These are phyloP conservation scores for Gautieria morchelliformis DNA, from an alignment of 768 basidiomycete genomes.

Conservation along the genomic window DNA sequence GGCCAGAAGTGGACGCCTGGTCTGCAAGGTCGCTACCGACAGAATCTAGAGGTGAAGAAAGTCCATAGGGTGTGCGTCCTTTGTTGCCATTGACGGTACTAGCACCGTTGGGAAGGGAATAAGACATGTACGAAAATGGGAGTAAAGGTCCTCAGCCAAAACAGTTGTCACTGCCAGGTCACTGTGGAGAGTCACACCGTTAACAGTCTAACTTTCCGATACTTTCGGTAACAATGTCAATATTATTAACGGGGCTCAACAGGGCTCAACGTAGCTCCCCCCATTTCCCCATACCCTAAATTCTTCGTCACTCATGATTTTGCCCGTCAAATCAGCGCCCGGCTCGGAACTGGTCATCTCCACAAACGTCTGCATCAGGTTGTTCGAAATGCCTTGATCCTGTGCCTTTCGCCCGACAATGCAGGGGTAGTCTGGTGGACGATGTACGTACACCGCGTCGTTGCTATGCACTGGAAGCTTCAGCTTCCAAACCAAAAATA, in stretches of 20 bases:
- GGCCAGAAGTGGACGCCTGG: not conserved
- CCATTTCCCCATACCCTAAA: not conserved
- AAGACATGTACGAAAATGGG: conserved; percentile 1
- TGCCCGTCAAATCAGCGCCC: not conserved
- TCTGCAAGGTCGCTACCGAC: not conserved
- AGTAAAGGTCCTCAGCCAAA: not conserved
- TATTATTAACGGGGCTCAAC: too few relatives aligned
- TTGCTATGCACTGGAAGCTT: not conserved
- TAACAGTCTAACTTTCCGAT: not conserved
- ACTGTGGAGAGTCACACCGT: not conserved
- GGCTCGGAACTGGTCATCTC: conserved; percentile 25
- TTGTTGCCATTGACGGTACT: conserved; percentile 6
- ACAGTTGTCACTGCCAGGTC: not conserved
- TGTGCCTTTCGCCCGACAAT: conserved; percentile 37
- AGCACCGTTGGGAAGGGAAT: conserved; percentile 1
- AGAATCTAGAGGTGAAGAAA: conserved; percentile 5
- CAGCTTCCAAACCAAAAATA: not conserved
- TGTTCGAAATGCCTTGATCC: conserved; percentile 32
- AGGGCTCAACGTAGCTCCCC: not conserved
- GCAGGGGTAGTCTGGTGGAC: conserved; percentile 41
- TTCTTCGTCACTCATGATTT: not conserved
- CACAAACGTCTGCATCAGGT: conserved; percentile 53
- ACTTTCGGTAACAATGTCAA: not conserved
- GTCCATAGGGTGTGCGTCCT: conserved; percentile 3
- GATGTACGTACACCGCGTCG: conserved; percentile 25